A percentile compares a stretch with the other conserved stretches of the same genome.
Conservation (phyloP, 73 alveolate genomes). For the Symbiodinium pilosum region DNA sequence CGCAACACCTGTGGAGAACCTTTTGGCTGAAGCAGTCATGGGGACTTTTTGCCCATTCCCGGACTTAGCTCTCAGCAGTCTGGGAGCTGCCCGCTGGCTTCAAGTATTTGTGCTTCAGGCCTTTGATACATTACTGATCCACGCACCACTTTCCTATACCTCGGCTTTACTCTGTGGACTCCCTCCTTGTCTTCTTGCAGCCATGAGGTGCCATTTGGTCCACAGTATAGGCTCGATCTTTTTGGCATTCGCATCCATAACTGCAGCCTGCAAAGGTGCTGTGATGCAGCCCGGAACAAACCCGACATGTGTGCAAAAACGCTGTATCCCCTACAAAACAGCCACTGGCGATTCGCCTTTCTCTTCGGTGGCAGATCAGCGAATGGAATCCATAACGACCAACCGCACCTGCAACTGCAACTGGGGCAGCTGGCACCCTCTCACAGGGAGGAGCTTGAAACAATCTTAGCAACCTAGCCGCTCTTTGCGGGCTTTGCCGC, state of each 20-base stretch:
- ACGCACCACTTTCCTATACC: neutral
- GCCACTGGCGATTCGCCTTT: neutral
- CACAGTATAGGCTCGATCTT: constrained; percentile 81
- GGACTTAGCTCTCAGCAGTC: constrained; percentile 1
- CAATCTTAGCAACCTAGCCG: neutral
- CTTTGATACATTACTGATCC: neutral
- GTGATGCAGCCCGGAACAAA: neutral
- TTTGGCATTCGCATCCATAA: constrained; percentile 66
- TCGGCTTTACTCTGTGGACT: neutral
- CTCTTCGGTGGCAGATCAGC: constrained; percentile 68
- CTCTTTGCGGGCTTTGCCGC: constrained; percentile 57
- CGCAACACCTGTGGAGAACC: too few species aligned
- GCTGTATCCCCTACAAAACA: neutral
- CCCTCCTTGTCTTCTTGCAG: neutral
- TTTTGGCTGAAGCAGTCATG: too few species aligned
- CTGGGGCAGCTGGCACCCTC: too few species aligned
- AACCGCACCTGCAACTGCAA: constrained; percentile 50
- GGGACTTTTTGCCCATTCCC: too few species aligned
- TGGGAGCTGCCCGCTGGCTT: neutral
- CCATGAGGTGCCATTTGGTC: constrained; percentile 53
- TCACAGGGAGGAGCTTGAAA: neutral
- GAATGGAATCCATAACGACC: constrained; percentile 87
- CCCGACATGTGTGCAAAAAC: too few species aligned
- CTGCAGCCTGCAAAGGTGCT: constrained; percentile 4
- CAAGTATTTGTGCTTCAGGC: neutral